Conservation (phyloP, 31 red algal species). For the Odonthalia washingtoniensis region DNA sequence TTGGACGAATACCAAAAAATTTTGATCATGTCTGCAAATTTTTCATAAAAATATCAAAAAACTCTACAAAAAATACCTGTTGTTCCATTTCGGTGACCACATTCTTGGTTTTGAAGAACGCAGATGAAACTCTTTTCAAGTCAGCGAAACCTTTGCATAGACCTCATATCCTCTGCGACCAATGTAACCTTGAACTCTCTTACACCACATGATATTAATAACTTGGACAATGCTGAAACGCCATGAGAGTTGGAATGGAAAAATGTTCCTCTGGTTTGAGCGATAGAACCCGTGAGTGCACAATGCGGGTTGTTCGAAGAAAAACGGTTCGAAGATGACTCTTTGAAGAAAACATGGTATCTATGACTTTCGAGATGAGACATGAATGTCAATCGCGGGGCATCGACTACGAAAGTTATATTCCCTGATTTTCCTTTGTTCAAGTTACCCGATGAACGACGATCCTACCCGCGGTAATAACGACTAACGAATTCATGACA, state of each 20-base stretch:
- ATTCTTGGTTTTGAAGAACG: conserved; percentile 60
- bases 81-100: conserved; percentile 79
- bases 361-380: conserved; percentile 50
- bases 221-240: conserved; percentile 49
- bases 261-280: conserved; percentile 52
- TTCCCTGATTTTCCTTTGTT: conserved; percentile 38
- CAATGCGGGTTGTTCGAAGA: conserved; percentile 67
- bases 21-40: too few relatives aligned
- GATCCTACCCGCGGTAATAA: conserved; percentile 50
- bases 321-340: conserved; percentile 51
- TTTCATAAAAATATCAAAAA: too few relatives aligned
- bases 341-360: conserved; percentile 60
- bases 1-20: too few relatives aligned
- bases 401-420: conserved; percentile 42
- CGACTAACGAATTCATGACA: conserved; percentile 54
- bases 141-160: conserved; percentile 74
- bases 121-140: conserved; percentile 54
- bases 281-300: conserved; percentile 58
- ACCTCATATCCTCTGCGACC: conserved; percentile 60
- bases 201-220: conserved; percentile 58
- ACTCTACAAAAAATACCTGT: too few relatives aligned
- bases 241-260: conserved; percentile 46
- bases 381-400: conserved; percentile 63
- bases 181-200: conserved; percentile 63
- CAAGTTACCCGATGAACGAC: background rate